Percentiles rank a stretch among this genome's conserved stretches.
Evolutionary conservation across 257 asterid genomes (phyloP).

Genomic region (Jacaranda mimosifolia): DNA sequence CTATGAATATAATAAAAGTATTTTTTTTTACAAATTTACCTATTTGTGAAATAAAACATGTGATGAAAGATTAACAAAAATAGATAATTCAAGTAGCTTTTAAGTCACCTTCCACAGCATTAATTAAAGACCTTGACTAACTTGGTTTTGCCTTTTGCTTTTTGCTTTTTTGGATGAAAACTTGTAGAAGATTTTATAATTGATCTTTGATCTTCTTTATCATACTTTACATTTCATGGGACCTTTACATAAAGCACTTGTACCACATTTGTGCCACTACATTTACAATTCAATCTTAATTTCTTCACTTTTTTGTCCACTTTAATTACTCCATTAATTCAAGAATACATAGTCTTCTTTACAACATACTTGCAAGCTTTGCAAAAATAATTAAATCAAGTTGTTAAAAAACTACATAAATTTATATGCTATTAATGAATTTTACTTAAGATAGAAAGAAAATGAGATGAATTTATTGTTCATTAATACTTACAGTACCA

Average conservation of each 20-base stretch:
- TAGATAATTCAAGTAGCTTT: too few species aligned
- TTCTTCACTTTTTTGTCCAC: neutral
- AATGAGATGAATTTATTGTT: neutral
- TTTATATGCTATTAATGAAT: too few species aligned
- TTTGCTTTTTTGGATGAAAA: slow-evolving; percentile 1
- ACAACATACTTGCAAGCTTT: neutral
- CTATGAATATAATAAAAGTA: too few species aligned
- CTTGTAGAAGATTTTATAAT: neutral
- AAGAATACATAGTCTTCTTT: neutral
- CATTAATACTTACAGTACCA: slow-evolving; percentile 29
- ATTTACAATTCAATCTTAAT: neutral
- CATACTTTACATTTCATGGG: slow-evolving; percentile 18
- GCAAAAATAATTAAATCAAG: too few species aligned
- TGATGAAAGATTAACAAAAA: too few species aligned
- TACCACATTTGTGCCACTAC: neutral
- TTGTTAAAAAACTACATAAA: too few species aligned
- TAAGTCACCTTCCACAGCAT: neutral
- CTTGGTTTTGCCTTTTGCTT: slow-evolving; percentile 2
- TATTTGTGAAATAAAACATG: too few species aligned
- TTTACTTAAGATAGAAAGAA: too few species aligned
- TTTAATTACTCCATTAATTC: neutral
- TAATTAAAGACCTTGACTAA: neutral
- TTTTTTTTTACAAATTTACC: too few species aligned
- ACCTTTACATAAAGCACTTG: slow-evolving; percentile 16
- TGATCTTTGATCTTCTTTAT: neutral